Percentiles rank a stretch among this genome's conserved stretches.
Evolutionary conservation across 768 basidiomycete genomes (phyloP).

Genomic region (Gloeopeniophorella convolvens): DNA sequence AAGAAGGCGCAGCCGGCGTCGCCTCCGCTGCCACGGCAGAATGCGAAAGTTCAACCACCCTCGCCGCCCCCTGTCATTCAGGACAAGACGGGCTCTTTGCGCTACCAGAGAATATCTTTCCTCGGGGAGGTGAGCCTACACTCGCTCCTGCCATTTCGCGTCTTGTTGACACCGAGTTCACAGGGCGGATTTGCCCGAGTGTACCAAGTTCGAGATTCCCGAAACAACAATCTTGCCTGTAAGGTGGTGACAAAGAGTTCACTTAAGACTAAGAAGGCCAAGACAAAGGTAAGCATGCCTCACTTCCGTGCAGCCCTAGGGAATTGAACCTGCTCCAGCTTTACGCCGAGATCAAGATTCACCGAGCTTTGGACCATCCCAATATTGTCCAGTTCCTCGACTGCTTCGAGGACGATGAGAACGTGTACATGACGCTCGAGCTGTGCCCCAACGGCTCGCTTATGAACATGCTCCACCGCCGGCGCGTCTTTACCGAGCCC

Average conservation of each 20-base stretch:
- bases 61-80: slow-evolving; percentile 73
- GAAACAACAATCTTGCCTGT: slow-evolving; percentile 66
- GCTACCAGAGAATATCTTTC: slow-evolving; percentile 71
- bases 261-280: slow-evolving; percentile 92
- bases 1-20: slow-evolving; percentile 28
- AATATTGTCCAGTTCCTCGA: slow-evolving; percentile 91
- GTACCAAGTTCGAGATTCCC: slow-evolving; percentile 80
- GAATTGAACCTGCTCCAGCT: slow-evolving; percentile 43
- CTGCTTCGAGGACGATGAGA: slow-evolving; percentile 91
- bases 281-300: slow-evolving; percentile 72
- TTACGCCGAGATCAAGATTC: slow-evolving; percentile 98
- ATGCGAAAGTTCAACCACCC: slow-evolving; percentile 73
- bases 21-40: slow-evolving; percentile 75
- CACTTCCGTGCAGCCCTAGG: background rate
- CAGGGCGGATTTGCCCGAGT: slow-evolving; percentile 94
- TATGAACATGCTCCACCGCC: slow-evolving; percentile 86
- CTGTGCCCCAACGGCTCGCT: slow-evolving; percentile 85
- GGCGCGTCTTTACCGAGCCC: slow-evolving; percentile 83
- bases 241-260: slow-evolving; percentile 94
- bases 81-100: slow-evolving; percentile 50
- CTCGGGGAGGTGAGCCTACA: slow-evolving; percentile 76
- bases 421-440: slow-evolving; percentile 97
- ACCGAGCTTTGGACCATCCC: slow-evolving; percentile 82
- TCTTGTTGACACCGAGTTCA: background rate
- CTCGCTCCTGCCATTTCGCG: background rate